Conservation (phyloP, 2,329 filamentous ascomycete genomes). For the Bertia moriformis region DNA sequence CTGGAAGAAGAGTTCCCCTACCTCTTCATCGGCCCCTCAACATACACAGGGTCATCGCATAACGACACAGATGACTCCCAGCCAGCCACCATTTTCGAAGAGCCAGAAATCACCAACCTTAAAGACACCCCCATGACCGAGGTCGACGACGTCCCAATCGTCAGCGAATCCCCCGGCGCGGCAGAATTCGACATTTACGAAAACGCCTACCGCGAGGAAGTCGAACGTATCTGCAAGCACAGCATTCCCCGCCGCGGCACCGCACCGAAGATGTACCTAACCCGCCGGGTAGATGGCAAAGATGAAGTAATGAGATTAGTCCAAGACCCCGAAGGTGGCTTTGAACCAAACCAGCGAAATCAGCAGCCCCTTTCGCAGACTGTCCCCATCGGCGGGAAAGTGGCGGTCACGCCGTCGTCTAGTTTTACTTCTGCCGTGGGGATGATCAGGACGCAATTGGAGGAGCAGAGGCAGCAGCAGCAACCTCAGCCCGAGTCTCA, state of each 20-base stretch:
- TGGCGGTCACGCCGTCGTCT: background rate
- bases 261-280: background rate
- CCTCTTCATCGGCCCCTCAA: background rate
- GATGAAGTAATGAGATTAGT: background rate
- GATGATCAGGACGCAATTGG: background rate
- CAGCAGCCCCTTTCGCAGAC: background rate
- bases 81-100: background rate
- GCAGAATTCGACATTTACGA: constrained; percentile 1
- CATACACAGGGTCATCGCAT: background rate
- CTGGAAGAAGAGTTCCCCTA: background rate
- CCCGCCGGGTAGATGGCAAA: background rate
- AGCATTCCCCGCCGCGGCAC: background rate
- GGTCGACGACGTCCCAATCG: background rate
- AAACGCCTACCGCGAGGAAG: background rate
- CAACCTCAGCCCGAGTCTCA: background rate
- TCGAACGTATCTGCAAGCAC: background rate
- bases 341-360: background rate
- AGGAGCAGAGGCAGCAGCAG: too few relatives aligned
- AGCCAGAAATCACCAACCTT: background rate
- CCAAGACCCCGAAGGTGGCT: background rate
- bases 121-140: background rate
- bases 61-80: background rate
- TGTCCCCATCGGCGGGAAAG: background rate
- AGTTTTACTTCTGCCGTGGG: background rate
- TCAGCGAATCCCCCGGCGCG: background rate